These are phyloP conservation scores for Aspergillus haitiensis DNA, from an alignment of 495 filamentous ascomycete genomes.

Conservation along the genomic window DNA sequence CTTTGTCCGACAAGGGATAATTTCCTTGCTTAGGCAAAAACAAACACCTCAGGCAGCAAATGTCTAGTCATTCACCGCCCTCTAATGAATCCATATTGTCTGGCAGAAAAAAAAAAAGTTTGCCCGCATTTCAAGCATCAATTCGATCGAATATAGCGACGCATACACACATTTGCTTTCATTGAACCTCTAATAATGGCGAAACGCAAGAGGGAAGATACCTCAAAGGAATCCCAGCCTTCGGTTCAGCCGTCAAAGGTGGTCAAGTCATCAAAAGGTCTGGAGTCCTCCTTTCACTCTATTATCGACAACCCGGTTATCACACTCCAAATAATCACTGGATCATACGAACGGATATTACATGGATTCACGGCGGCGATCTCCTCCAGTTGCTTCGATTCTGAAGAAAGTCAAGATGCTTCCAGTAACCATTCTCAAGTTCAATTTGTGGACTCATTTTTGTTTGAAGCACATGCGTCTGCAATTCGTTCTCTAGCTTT, in stretches of 20 bases:
- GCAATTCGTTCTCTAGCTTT: constrained; percentile 88
- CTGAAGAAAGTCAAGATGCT: constrained; percentile 23
- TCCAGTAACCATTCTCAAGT: constrained; percentile 39
- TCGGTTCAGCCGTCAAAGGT: constrained; percentile 35
- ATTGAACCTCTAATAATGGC: constrained; percentile 52
- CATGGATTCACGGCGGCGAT: constrained; percentile 86
- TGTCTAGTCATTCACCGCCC: constrained; percentile 3
- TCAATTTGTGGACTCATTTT: constrained; percentile 87
- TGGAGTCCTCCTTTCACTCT: constrained; percentile 24
- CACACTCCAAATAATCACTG: constrained; percentile 84
- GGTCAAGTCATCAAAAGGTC: constrained; percentile 33
- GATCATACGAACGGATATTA: constrained; percentile 91
- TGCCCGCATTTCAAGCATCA: constrained; percentile 21
- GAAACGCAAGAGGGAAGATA: constrained; percentile 70
- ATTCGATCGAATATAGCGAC: constrained; percentile 20
- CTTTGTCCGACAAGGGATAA: neutral
- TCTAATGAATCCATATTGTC: constrained; percentile 13
- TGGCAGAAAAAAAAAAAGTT: constrained; percentile 33
- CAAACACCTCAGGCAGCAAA: constrained; percentile 9
- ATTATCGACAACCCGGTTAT: constrained; percentile 35
- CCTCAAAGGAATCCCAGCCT: constrained; percentile 35
- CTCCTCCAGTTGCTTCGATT: constrained; percentile 34
- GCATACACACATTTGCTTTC: constrained; percentile 10
- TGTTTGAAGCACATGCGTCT: constrained; percentile 90
- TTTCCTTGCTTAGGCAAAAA: neutral